Base-by-base conservation (phyloP, 495 filamentous ascomycete species). In the Lindgomyces ingoldianus region DNA sequence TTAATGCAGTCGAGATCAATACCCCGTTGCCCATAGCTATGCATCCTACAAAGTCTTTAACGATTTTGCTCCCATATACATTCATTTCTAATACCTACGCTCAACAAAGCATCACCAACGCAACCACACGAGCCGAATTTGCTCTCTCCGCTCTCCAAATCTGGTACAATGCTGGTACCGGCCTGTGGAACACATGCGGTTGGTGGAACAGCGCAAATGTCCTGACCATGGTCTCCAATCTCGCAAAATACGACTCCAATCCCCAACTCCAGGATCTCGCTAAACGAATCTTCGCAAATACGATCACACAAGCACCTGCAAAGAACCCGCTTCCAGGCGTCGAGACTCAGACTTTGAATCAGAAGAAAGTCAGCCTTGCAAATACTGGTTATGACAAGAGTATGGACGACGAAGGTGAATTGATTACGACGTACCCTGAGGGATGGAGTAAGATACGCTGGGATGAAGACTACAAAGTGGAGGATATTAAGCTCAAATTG, bases 161-260 rank as follows among this genome's bases (percentile, higher is more conserved):
- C 22, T 90, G 85, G 84, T 91, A 90, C 64, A 82, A 89, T 70
- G 53, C 60, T 2, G 65, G 65, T 8, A 87, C 79, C 0, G 88
- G 88, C 16, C 75, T 89, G 11, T 91, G 86, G 85, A 72, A 84
- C 63, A 86, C 83, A 0, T 80, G 77, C 25, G 85, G 85, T 1
- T 92, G 89, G 89, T 92, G 89, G 89, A 89, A 91, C 74, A 83
- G 82, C 41, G 89, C 85, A 58, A 92, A 90, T 71, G 81, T 79
- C 57, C 73, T 91, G 62, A 89, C 86, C 1, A 77, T 80, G 24
- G 70, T 90, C 39, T 83, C 80, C 62, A 85, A 91, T 68, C 80
- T 87, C 63, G 85, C 85, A 16, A 62, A 75, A 10, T 39, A 81
- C 16, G 80, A 84, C 62, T 49, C 59, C 30, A 57, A 56, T 51